phyloP scores from a whole-genome alignment of 108 stramenopile genomes.

The Skeletonema tropicum region DNA sequence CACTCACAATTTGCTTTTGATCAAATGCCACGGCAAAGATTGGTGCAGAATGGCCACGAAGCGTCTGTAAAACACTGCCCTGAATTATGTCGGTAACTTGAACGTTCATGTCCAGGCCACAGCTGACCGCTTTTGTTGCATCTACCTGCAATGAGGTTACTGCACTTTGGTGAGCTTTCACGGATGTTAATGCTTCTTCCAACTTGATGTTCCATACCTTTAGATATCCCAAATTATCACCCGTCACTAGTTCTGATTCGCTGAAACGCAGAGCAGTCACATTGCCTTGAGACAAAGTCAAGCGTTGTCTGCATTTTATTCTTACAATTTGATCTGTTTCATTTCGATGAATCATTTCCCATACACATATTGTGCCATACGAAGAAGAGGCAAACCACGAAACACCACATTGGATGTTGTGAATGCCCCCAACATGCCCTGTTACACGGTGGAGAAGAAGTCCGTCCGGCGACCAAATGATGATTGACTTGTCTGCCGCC shows the following conservation, averaged over 20 bases:
- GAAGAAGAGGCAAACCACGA: slow-evolving; percentile 40
- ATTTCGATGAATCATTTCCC: slow-evolving; percentile 16
- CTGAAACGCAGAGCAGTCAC: slow-evolving; percentile 65
- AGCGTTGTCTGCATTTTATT: slow-evolving; percentile 35
- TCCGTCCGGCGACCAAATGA: slow-evolving; percentile 58
- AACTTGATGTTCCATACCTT: slow-evolving; percentile 60
- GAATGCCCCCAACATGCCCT: slow-evolving; percentile 61
- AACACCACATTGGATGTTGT: slow-evolving; percentile 52
- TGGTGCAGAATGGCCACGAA: slow-evolving; percentile 57
- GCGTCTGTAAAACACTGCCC: slow-evolving; percentile 54
- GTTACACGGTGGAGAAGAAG: slow-evolving; percentile 45
- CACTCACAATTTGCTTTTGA: slow-evolving; percentile 50
- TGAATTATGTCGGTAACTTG: slow-evolving; percentile 67
- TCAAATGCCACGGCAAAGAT: slow-evolving; percentile 66
- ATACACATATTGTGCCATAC: slow-evolving; percentile 29
- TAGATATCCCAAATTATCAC: slow-evolving; percentile 56
- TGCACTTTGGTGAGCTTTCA: slow-evolving; percentile 60
- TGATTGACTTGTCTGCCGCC: slow-evolving; percentile 63
- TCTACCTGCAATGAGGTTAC: slow-evolving; percentile 60
- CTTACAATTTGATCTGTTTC: slow-evolving; percentile 6
- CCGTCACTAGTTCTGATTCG: slow-evolving; percentile 64
- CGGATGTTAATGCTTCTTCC: slow-evolving; percentile 42
- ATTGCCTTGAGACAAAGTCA: slow-evolving; percentile 44
- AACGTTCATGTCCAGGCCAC: slow-evolving; percentile 56
- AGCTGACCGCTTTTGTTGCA: slow-evolving; percentile 58